Percentiles rank a stretch among this genome's conserved stretches.
Evolutionary conservation across 2,329 filamentous ascomycete genomes (phyloP).

Genomic region (Metarhizium anisopliae): DNA sequence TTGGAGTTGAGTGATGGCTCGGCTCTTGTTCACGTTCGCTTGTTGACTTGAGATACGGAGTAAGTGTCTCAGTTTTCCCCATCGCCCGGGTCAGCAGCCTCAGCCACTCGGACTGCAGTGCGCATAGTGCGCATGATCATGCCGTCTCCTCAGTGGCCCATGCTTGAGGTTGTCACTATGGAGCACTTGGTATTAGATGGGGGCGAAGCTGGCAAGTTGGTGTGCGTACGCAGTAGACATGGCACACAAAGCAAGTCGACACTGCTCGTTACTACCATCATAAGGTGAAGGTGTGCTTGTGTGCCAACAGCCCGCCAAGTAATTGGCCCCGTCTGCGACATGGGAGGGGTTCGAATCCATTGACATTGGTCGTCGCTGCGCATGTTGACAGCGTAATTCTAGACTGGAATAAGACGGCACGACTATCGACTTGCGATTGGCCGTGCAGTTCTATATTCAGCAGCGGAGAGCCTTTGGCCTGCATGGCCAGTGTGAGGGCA

Average conservation of each 20-base stretch:
- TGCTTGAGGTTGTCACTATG: neutral
- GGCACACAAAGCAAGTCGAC: no score
- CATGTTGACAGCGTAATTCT: neutral
- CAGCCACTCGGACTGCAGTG: neutral
- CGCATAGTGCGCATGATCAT: constrained; percentile 1
- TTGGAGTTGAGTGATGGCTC: no score
- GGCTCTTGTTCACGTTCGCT: no score
- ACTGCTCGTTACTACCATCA: no score
- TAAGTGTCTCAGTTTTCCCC: neutral
- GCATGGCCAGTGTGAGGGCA: no score
- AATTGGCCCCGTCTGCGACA: no score
- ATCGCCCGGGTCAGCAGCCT: neutral
- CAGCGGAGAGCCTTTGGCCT: neutral
- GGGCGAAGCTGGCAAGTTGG: neutral
- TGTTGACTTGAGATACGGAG: neutral
- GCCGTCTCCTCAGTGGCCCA: neutral
- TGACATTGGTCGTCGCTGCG: neutral
- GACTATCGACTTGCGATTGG: neutral
- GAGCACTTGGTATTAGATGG: neutral
- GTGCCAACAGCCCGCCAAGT: no score
- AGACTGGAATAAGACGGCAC: neutral
- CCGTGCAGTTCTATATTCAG: neutral
- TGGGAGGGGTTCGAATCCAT: neutral
- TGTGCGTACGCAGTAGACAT: neutral
- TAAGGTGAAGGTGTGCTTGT: no score